A percentile compares a stretch with the other conserved stretches of the same genome.
phyloP scores from a whole-genome alignment of 129 eudicot genomes.

The Apium graveolens region DNA sequence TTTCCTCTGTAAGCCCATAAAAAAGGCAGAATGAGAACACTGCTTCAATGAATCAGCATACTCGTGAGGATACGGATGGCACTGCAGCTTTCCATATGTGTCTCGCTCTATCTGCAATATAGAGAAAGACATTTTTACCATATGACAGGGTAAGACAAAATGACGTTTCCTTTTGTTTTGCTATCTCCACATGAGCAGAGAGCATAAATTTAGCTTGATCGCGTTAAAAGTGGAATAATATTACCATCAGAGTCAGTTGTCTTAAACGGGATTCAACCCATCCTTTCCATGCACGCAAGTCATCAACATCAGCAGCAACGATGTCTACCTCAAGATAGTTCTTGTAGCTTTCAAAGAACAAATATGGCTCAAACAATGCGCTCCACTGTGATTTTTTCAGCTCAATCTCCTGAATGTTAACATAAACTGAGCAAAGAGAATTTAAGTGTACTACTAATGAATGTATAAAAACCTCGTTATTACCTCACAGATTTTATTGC shows the following conservation, averaged over 20 bases:
- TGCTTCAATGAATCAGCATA: slow-evolving; percentile 1
- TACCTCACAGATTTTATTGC: slow-evolving; percentile 63
- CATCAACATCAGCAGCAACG: slow-evolving; percentile 62
- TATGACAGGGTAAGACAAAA: neutral
- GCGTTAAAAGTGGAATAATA: slow-evolving; percentile 6
- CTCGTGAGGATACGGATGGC: slow-evolving; percentile 20
- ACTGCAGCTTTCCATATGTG: slow-evolving; percentile 17
- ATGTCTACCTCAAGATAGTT: slow-evolving; percentile 86
- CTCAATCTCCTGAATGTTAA: slow-evolving; percentile 62
- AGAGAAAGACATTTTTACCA: neutral
- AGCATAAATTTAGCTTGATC: neutral
- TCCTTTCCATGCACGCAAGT: slow-evolving; percentile 88
- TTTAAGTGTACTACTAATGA: neutral
- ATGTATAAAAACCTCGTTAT: neutral
- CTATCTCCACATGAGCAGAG: neutral
- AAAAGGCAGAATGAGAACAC: slow-evolving; percentile 11
- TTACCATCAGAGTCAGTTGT: slow-evolving; percentile 87
- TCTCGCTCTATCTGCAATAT: slow-evolving; percentile 14
- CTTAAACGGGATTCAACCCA: slow-evolving; percentile 95
- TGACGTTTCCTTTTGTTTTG: neutral
- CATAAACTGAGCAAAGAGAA: slow-evolving; percentile 10
- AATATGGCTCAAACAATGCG: slow-evolving; percentile 67
- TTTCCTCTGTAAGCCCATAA: slow-evolving; percentile 16
- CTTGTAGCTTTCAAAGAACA: slow-evolving; percentile 75
- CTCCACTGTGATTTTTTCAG: slow-evolving; percentile 66